A percentile compares a stretch with the other conserved stretches of the same genome.
phyloP scores from a whole-genome alignment of 192 early-diverging fungal species.

The Gorgonomyces haynaldii region DNA sequence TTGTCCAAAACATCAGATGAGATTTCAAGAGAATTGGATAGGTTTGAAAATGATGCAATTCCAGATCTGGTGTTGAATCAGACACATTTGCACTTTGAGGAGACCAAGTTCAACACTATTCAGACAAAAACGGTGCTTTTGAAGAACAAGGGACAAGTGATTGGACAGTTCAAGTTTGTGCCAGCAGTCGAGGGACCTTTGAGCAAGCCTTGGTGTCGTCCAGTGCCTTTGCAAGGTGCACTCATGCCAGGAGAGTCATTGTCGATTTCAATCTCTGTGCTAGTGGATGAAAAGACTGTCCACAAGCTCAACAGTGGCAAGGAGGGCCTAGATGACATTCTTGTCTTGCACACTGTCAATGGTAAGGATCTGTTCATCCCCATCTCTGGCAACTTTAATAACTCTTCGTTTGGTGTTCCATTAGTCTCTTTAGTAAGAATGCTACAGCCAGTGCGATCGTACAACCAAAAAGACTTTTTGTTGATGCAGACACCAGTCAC shows the following conservation, averaged over 20 bases:
- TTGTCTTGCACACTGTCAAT: conserved; percentile 61
- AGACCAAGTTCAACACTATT: conserved; percentile 40
- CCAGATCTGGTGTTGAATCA: conserved; percentile 49
- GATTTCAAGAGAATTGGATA: conserved; percentile 63
- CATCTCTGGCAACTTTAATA: conserved; percentile 11
- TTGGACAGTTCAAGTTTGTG: conserved; percentile 2
- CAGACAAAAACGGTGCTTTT: conserved; percentile 43
- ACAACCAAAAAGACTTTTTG: conserved; percentile 4
- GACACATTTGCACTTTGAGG: conserved; percentile 60
- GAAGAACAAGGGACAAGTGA: conserved; percentile 58
- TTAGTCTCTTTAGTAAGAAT: background rate
- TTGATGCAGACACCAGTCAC: conserved; percentile 1
- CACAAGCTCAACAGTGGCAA: conserved; percentile 42
- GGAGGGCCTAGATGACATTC: conserved; percentile 56
- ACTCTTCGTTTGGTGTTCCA: conserved; percentile 11
- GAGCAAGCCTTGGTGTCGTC: conserved; percentile 60
- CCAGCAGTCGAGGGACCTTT: conserved; percentile 27
- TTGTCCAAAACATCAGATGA: conserved; percentile 45
- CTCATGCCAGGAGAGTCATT: conserved; percentile 63
- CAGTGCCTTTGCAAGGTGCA: conserved; percentile 52
- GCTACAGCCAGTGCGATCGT: conserved; percentile 16
- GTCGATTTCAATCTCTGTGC: conserved; percentile 44
- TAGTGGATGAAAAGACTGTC: conserved; percentile 37
- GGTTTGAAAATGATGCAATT: conserved; percentile 68
- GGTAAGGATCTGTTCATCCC: conserved; percentile 9